Conservation (phyloP, 73 alveolate genomes). For the Symbiodinium pilosum region DNA sequence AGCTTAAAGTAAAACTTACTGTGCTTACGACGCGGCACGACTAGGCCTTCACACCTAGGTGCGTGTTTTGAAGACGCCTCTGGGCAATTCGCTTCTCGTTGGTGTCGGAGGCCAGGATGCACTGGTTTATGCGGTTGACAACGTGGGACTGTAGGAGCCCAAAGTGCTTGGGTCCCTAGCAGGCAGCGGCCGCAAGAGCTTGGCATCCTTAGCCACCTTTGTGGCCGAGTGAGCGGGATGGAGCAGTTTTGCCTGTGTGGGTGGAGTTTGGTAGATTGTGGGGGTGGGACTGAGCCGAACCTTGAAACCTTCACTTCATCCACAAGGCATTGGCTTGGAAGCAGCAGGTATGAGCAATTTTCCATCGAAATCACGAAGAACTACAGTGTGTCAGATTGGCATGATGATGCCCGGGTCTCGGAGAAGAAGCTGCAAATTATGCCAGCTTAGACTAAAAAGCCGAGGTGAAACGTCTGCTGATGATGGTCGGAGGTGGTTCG, state of each 20-base stretch:
- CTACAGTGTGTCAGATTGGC: slow-evolving; percentile 98
- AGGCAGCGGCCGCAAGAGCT: slow-evolving; percentile 99
- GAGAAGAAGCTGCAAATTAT: not conserved
- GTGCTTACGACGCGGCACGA: too few relatives aligned
- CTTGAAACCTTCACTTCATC: not conserved
- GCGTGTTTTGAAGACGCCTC: slow-evolving; percentile 99
- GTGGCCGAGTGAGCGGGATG: slow-evolving; percentile 97
- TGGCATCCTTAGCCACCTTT: slow-evolving; percentile 99
- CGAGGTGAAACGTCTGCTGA: slow-evolving; percentile 96
- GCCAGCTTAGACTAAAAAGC: too few relatives aligned
- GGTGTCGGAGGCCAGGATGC: slow-evolving; percentile 99
- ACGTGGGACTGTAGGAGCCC: not conserved
- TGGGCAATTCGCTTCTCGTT: slow-evolving; percentile 99
- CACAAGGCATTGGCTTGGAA: not conserved
- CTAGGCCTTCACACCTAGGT: too few relatives aligned
- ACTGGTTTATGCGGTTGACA: too few relatives aligned
- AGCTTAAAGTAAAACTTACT: too few relatives aligned
- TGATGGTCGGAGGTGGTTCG: slow-evolving; percentile 98
- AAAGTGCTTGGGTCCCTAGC: not conserved
- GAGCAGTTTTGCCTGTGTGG: too few relatives aligned
- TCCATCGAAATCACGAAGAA: slow-evolving; percentile 97
- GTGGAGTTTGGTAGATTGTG: too few relatives aligned
- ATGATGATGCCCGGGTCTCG: slow-evolving; percentile 96
- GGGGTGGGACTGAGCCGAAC: not conserved
- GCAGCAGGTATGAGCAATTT: slow-evolving; percentile 95